A percentile compares a stretch with the other conserved stretches of the same genome.
Conservation (phyloP, 768 basidiomycete species). For the Galerina marginata region DNA sequence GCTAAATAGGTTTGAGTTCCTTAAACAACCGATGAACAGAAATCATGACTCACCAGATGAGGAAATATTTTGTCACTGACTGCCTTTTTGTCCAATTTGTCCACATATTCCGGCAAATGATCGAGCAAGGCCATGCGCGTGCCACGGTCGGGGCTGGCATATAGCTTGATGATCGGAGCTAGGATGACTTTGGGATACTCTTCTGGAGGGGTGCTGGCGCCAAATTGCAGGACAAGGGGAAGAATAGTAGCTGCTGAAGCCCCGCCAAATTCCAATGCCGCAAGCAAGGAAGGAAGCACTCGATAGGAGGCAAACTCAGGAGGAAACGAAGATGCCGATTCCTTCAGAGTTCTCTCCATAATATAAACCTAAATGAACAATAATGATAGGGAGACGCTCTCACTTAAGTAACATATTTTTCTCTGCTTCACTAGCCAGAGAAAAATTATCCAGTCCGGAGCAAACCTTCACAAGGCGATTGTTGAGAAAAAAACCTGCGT, state of each 20-base stretch:
- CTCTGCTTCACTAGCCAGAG: slow-evolving; percentile 80
- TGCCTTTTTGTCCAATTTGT: slow-evolving; percentile 83
- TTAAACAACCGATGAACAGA: neutral
- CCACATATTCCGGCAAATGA: slow-evolving; percentile 80
- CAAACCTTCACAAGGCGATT: slow-evolving; percentile 90
- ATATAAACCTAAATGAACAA: slow-evolving; percentile 18
- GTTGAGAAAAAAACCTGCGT: slow-evolving; percentile 80
- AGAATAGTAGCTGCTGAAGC: slow-evolving; percentile 78
- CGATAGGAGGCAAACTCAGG: slow-evolving; percentile 83
- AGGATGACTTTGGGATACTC: slow-evolving; percentile 76
- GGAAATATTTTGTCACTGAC: slow-evolving; percentile 94
- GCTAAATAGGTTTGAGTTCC: slow-evolving; percentile 48
- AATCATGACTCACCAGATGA: slow-evolving; percentile 66
- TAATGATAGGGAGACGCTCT: slow-evolving; percentile 11
- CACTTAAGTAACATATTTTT: slow-evolving; percentile 76
- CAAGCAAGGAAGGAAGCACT: slow-evolving; percentile 85
- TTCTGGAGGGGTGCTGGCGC: slow-evolving; percentile 68
- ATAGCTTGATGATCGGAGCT: slow-evolving; percentile 83
- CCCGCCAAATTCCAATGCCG: slow-evolving; percentile 80
- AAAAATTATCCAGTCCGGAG: slow-evolving; percentile 83
- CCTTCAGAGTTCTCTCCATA: slow-evolving; percentile 68
- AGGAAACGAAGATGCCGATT: slow-evolving; percentile 81
- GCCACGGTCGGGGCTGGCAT: slow-evolving; percentile 88
- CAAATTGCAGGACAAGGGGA: slow-evolving; percentile 84
- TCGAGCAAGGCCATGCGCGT: slow-evolving; percentile 94